Conservation (phyloP, 1,284 basidiomycete species). For the Apiotrichum laibachii region DNA sequence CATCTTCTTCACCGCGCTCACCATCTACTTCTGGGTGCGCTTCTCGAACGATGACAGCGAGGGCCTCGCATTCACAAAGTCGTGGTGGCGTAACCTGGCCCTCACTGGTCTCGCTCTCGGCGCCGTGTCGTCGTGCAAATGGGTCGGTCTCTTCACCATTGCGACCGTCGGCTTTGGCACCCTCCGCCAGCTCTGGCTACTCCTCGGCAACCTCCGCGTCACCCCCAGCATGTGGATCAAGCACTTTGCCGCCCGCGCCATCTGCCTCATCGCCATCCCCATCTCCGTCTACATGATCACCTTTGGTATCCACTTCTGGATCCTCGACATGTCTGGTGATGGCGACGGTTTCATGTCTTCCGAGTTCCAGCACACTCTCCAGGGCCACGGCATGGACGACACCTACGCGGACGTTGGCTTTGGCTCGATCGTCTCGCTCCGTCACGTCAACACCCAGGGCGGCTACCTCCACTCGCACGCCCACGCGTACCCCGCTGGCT, state of each 20-base stretch:
- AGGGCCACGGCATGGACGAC: conserved; percentile 86
- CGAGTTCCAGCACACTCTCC: conserved; percentile 93
- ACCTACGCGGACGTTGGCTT: conserved; percentile 89
- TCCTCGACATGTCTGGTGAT: conserved; percentile 85
- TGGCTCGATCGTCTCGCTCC: conserved; percentile 78
- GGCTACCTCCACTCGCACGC: conserved; percentile 95
- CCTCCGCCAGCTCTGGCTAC: conserved; percentile 80
- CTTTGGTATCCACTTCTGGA: conserved; percentile 91
- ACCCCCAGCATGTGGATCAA: conserved; percentile 69
- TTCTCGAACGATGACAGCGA: conserved; percentile 82
- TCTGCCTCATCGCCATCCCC: conserved; percentile 85
- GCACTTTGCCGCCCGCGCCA: conserved; percentile 83
- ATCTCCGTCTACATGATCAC: conserved; percentile 87
- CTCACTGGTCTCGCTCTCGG: conserved; percentile 86
- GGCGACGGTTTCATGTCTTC: conserved; percentile 99
- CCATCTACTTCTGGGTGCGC: conserved; percentile 78
- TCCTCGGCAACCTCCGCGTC: conserved; percentile 83
- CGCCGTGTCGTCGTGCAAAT: conserved; percentile 90
- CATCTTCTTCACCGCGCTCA: conserved; percentile 94
- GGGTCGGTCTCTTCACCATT: conserved; percentile 99
- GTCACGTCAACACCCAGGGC: conserved; percentile 94
- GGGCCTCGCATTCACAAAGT: conserved; percentile 67
- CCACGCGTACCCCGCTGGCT: conserved; percentile 82
- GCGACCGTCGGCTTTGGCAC: conserved; percentile 87
- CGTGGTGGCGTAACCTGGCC: conserved; percentile 92